These are phyloP conservation scores for Clavispora carvajalis DNA, from an alignment of 805 yeast species.

Conservation along the genomic window DNA sequence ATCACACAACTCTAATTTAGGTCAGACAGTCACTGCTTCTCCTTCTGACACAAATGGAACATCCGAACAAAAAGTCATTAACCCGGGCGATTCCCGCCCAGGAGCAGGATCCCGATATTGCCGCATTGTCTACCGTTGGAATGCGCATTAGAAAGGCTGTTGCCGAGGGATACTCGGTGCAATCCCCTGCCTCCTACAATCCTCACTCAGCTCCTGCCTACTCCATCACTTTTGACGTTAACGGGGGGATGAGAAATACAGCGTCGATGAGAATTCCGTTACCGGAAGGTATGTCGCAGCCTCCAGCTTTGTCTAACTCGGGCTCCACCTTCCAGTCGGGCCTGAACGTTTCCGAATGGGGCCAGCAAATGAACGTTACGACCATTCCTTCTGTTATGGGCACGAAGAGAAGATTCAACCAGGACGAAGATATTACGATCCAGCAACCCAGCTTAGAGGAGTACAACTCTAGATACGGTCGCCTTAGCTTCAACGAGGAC, in stretches of 20 bases:
- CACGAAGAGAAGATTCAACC: constrained; percentile 26
- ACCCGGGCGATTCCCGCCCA: constrained; percentile 25
- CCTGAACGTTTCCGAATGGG: constrained; percentile 41
- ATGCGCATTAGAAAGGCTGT: constrained; percentile 70
- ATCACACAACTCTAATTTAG: background rate
- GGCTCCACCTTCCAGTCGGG: constrained; percentile 42
- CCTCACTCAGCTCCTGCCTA: constrained; percentile 3
- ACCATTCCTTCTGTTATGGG: constrained; percentile 3
- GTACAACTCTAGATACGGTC: constrained; percentile 38
- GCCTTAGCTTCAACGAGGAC: constrained; percentile 44
- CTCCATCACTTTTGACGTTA: constrained; percentile 5
- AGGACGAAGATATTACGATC: constrained; percentile 8
- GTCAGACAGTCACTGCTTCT: background rate
- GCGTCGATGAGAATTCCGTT: constrained; percentile 29
- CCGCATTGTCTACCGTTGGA: constrained; percentile 51
- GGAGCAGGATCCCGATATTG: constrained; percentile 24
- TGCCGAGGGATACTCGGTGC: constrained; percentile 48
- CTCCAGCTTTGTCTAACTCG: constrained; percentile 39
- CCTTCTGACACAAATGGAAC: constrained; percentile 5
- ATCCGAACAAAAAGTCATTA: constrained; percentile 28
- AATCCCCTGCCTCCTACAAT: constrained; percentile 11
- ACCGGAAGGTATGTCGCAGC: constrained; percentile 36
- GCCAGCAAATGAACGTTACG: constrained; percentile 3
- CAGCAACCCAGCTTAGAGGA: constrained; percentile 10
- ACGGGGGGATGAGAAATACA: background rate